These are phyloP conservation scores for Saccharomyces pastorianus DNA, from an alignment of 1,139 yeast species.

Conservation along the genomic window DNA sequence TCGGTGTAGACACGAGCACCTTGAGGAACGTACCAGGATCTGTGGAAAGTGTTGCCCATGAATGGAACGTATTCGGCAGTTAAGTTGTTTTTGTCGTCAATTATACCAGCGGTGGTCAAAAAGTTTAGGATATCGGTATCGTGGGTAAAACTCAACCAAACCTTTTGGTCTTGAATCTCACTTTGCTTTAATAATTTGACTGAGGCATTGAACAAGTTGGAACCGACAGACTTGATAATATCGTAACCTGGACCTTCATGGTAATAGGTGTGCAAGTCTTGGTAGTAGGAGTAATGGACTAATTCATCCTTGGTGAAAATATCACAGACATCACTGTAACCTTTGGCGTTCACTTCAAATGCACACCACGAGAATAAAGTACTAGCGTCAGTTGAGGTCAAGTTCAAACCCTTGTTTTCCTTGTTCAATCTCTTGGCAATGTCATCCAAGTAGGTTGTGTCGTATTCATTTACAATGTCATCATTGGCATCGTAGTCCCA, in stretches of 20 bases:
- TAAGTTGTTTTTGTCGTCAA: constrained; percentile 28
- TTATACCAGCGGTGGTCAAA: constrained; percentile 45
- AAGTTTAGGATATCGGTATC: constrained; percentile 49
- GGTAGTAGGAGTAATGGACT: constrained; percentile 39
- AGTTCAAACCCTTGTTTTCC: constrained; percentile 39
- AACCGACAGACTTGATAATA: constrained; percentile 39
- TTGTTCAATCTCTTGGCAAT: constrained; percentile 37
- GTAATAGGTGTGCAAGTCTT: constrained; percentile 47
- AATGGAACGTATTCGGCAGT: constrained; percentile 36
- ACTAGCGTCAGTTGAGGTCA: constrained; percentile 38
- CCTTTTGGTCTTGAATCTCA: constrained; percentile 24
- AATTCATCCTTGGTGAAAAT: constrained; percentile 51
- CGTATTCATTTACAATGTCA: constrained; percentile 16
- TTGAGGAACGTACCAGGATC: constrained; percentile 40
- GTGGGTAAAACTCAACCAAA: constrained; percentile 47
- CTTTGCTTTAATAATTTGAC: constrained; percentile 23
- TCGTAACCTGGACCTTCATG: constrained; percentile 47
- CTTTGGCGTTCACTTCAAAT: constrained; percentile 48
- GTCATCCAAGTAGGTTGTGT: constrained; percentile 26
- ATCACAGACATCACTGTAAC: constrained; percentile 46
- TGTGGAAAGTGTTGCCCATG: constrained; percentile 24
- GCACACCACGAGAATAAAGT: constrained; percentile 46
- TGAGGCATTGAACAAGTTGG: constrained; percentile 43
- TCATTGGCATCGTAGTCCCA: constrained; percentile 10
- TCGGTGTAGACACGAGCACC: constrained; percentile 51